These are phyloP conservation scores for Vaccinium vitisidaea DNA, from an alignment of 148 eudicot species.

Conservation along the genomic window DNA sequence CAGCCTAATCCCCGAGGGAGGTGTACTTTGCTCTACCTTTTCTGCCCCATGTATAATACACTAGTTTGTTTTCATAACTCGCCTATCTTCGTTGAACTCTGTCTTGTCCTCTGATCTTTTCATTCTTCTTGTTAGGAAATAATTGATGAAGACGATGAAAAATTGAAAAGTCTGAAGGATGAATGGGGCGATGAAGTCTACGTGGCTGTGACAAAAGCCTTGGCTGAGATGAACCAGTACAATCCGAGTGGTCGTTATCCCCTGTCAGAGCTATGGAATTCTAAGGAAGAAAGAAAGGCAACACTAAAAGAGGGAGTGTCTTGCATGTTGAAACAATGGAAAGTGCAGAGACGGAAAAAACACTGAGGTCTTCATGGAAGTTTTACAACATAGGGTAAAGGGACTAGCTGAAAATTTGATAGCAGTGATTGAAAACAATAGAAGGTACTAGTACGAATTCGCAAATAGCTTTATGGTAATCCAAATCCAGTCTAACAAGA, in stretches of 20 bases:
- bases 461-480: not conserved
- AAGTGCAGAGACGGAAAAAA: not conserved
- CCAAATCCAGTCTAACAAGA: not conserved
- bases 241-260: constrained; percentile 61
- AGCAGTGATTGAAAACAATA: not conserved
- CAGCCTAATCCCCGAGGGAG: not conserved
- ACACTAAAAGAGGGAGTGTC: constrained; percentile 41
- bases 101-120: not conserved
- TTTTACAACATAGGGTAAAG: not conserved
- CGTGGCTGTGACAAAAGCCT: constrained; percentile 38
- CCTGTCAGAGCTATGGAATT: constrained; percentile 57
- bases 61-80: not conserved
- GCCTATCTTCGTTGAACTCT: not conserved
- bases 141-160: constrained; percentile 57
- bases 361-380: not conserved
- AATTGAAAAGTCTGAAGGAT: constrained; percentile 36
- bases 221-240: constrained; percentile 57
- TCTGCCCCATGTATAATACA: not conserved
- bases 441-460: not conserved
- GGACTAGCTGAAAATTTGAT: not conserved
- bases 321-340: constrained; percentile 41
- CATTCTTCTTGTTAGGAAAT: constrained; percentile 32
- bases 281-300: constrained; percentile 45
- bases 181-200: constrained; percentile 50
- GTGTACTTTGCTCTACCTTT: not conserved